Evolutionary conservation across 257 asterid genomes (phyloP).

Genomic region (Nemophila menziesii): DNA sequence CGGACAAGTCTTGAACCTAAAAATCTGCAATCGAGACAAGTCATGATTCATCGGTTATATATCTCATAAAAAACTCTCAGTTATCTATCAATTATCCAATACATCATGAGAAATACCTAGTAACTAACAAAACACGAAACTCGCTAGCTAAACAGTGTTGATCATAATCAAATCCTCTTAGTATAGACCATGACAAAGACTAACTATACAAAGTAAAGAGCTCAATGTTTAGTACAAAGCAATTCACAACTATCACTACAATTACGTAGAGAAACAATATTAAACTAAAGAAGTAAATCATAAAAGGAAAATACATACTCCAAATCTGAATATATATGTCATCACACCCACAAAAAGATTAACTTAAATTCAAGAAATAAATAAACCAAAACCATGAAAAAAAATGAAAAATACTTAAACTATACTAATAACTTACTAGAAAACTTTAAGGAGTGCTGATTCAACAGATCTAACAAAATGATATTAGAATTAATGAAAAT

Average conservation of each 20-base stretch:
- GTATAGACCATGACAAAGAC: not conserved
- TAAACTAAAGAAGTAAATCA: no score
- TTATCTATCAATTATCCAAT: no score
- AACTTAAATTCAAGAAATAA: not conserved
- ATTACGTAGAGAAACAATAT: not conserved
- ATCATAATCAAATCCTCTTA: not conserved
- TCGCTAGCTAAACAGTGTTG: not conserved
- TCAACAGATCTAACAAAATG: slow-evolving; percentile 1
- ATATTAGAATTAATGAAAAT: not conserved
- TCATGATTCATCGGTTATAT: not conserved
- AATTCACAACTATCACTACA: not conserved
- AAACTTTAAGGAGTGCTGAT: not conserved
- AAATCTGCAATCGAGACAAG: slow-evolving; percentile 7
- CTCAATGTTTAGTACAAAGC: not conserved
- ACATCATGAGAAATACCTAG: not conserved
- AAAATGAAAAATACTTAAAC: no score
- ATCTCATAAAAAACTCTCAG: not conserved
- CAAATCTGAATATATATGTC: no score
- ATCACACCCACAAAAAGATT: no score
- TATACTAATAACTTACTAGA: not conserved
- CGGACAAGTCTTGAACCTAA: slow-evolving; percentile 17
- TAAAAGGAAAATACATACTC: not conserved
- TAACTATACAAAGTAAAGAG: not conserved
- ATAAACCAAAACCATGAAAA: not conserved
- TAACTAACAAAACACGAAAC: not conserved